phyloP scores from a whole-genome alignment of 371 early-diverging fungal species.

The Parasitella parasitica region DNA sequence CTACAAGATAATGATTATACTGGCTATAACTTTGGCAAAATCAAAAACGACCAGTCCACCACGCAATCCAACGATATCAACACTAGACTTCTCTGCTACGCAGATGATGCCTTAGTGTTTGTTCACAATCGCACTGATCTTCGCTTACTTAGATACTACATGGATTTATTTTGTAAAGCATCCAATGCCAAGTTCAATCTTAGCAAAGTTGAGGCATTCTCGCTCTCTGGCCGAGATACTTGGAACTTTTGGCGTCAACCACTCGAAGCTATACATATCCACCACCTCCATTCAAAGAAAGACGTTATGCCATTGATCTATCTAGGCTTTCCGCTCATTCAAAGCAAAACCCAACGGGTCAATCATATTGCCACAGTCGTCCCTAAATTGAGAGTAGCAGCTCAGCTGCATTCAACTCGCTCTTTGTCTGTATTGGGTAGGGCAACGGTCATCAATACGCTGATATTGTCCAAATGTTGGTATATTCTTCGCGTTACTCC shows the following conservation, averaged over 20 bases:
- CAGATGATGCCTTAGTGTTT: no score
- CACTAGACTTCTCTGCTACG: no score
- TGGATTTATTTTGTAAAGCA: no score
- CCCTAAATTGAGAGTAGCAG: background rate
- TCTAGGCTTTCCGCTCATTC: background rate
- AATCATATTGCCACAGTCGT: background rate
- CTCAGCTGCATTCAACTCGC: background rate
- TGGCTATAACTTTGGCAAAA: no score
- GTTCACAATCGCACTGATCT: no score
- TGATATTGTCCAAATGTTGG: conserved; percentile 9
- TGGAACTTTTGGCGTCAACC: background rate
- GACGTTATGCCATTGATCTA: background rate
- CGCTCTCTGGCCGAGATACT: conserved; percentile 4
- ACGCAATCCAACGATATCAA: no score
- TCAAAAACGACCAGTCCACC: no score
- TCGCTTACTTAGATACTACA: no score
- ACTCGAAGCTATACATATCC: background rate
- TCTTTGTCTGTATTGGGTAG: conserved; percentile 7
- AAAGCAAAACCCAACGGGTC: background rate
- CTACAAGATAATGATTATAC: no score
- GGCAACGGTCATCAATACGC: conserved; percentile 5
- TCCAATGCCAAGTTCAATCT: no score
- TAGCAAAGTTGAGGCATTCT: conserved; percentile 4
- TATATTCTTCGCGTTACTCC: background rate
- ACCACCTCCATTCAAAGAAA: background rate